Conservation (phyloP, 2,329 filamentous ascomycete genomes). For the Cladorrhinum sp. region DNA sequence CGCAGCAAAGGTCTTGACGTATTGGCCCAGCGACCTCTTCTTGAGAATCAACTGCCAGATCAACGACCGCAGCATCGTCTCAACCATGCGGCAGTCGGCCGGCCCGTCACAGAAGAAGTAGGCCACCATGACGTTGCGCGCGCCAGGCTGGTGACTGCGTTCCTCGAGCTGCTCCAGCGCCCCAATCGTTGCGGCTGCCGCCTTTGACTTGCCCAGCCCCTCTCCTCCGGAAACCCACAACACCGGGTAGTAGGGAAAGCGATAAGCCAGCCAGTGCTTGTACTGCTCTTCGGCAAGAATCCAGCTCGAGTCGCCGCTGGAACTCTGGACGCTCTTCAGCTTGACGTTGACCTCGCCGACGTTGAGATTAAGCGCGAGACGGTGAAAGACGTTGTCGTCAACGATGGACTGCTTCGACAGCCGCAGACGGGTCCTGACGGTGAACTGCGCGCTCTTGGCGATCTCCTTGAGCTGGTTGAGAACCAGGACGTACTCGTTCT, state of each 20-base stretch:
- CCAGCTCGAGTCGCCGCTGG: too few species aligned
- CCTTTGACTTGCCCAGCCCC: constrained; percentile 13
- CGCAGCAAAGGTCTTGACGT: constrained; percentile 9
- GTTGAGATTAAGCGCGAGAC: too few species aligned
- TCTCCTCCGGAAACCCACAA: constrained; percentile 12
- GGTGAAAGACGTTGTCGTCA: too few species aligned
- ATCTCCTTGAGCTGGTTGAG: not conserved
- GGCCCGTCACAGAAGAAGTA: too few species aligned
- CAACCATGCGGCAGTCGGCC: constrained; percentile 2
- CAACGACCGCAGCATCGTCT: constrained; percentile 12
- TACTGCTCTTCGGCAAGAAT: too few species aligned
- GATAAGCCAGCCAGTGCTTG: too few species aligned
- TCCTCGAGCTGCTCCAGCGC: not conserved
- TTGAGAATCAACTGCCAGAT: constrained; percentile 16
- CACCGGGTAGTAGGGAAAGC: not conserved
- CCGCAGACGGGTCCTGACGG: too few species aligned
- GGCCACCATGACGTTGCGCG: too few species aligned
- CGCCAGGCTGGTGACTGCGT: not conserved
- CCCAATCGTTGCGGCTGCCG: constrained; percentile 4
- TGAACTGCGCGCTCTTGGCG: too few species aligned
- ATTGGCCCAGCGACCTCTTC: constrained; percentile 7
- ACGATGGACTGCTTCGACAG: too few species aligned
- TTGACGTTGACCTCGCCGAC: too few species aligned
- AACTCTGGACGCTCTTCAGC: too few species aligned
- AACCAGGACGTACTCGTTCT: constrained; percentile 6